Evolutionary conservation across 179 eudicot genomes (phyloP).

Genomic region (Silene noctiflora): DNA sequence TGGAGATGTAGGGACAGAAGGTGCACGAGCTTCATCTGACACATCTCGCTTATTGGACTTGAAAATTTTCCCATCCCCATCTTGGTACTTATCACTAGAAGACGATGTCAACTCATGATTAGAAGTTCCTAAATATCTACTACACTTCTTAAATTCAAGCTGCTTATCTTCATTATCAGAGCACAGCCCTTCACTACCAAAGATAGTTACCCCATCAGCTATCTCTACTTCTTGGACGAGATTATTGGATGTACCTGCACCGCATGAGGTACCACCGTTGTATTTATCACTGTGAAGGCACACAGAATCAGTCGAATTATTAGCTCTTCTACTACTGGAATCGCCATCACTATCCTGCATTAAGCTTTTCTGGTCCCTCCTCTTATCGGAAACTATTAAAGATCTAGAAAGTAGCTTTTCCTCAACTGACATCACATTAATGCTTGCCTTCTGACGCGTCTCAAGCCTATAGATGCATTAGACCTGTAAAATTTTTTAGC

Average conservation of each 20-base stretch:
- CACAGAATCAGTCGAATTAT: slow-evolving; percentile 25
- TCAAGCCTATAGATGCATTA: slow-evolving; percentile 31
- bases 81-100: slow-evolving; percentile 20
- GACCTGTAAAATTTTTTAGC: slow-evolving; percentile 28
- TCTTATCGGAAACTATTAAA: slow-evolving; percentile 11
- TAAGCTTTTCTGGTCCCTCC: slow-evolving; percentile 30
- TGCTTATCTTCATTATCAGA: slow-evolving; percentile 24
- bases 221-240: slow-evolving; percentile 23
- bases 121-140: slow-evolving; percentile 12
- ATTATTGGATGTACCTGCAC: slow-evolving; percentile 14
- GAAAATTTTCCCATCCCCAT: slow-evolving; percentile 33
- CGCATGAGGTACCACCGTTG: slow-evolving; percentile 25
- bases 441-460: slow-evolving; percentile 27
- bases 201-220: slow-evolving; percentile 18
- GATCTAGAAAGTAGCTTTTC: slow-evolving; percentile 4
- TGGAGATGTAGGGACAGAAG: slow-evolving; percentile 57
- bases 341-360: slow-evolving; percentile 33
- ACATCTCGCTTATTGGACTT: slow-evolving; percentile 21
- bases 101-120: slow-evolving; percentile 18
- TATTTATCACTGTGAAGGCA: slow-evolving; percentile 17
- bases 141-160: slow-evolving; percentile 19
- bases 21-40: slow-evolving; percentile 30
- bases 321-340: slow-evolving; percentile 31
- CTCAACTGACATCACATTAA: slow-evolving; percentile 19
- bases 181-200: slow-evolving; percentile 15